Base-by-base conservation (phyloP, 2,329 filamentous ascomycete species). In the Paraconiothyrium sp. region DNA sequence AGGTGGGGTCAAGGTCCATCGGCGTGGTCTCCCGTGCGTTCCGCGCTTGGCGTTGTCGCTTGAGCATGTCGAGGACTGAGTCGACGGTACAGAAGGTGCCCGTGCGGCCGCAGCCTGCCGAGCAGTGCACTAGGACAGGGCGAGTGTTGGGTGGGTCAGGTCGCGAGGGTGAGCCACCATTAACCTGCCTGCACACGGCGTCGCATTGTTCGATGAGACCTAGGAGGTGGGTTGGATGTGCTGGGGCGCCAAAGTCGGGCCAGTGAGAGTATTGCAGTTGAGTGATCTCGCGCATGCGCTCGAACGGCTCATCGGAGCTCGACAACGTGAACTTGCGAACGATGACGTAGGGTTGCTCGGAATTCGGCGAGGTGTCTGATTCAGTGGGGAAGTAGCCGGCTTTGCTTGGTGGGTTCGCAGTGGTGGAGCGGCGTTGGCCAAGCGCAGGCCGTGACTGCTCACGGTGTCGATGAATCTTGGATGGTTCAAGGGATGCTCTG, bases 41-140 rank as follows among this genome's bases (percentile, higher is more conserved):
- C 4, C 69, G 70, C 34, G 79, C 80, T 62, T 78, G 76, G 22
- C 83, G 86, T 78, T 97, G 93, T n/a, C 92, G 89, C 81, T 97
- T 97, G 62, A 99, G 82, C 92, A 97, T 97, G 78, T 97, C 94
- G 59, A 98, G 90, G 9, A 98, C 95, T 43, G 91, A 94, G 76
- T 98, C 95, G 16, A 98, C 93, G 0, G 95, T 97, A 77, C 95
- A 98, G 75, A 98, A 99, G 0, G 95, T 94, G 3, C 95, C 95
- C 0, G 95, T 99, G 14, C 95, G 90, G 0, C 95, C 95, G 79
- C 95, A 99, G 0, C 95, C 95, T 4, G 95, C 95, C 57, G 93
- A 97, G 80, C 95, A 99, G 77, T 99, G 95, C 0, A 99, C 94
- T 24, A 99, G 78, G 69, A 97, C 88, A 8, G 94, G 94, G 34